Evolutionary conservation across 805 yeast species (phyloP).

Genomic region (Candida arabinofermentans): DNA sequence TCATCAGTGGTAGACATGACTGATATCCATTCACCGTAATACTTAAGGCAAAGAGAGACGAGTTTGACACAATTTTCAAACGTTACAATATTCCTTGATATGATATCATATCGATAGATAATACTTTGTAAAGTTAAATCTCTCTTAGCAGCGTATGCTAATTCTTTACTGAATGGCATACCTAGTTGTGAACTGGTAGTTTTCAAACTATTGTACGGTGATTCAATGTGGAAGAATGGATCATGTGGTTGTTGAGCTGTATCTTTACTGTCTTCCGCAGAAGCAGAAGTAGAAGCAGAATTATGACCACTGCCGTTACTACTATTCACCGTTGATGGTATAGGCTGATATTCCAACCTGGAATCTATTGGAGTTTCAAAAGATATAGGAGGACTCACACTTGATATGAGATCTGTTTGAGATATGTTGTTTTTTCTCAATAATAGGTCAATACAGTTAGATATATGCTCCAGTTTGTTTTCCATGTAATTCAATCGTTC

Average conservation of each 20-base stretch:
- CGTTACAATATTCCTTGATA: conserved; percentile 40
- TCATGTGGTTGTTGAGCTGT: conserved; percentile 7
- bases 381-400: no score
- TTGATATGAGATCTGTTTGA: no score
- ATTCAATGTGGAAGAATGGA: conserved; percentile 15
- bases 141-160: conserved; percentile 18
- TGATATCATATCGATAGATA: conserved; percentile 15
- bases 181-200: conserved; percentile 16
- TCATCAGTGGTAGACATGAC: conserved; percentile 50
- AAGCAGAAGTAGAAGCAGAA: no score
- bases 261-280: no score
- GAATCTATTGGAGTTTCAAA: no score
- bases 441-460: no score
- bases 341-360: no score
- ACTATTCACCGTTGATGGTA: no score
- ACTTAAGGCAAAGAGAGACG: conserved; percentile 47
- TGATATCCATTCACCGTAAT: conserved; percentile 68
- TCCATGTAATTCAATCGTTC: no score
- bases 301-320: no score
- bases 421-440: no score
- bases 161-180: conserved; percentile 24
- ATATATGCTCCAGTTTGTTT: no score
- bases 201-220: conserved; percentile 24
- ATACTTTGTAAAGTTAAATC: conserved; percentile 4
- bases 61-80: conserved; percentile 41